Percentiles rank a stretch among this genome's conserved stretches.
Conservation (phyloP, 306 rosid species). For the Geum urbanum region DNA sequence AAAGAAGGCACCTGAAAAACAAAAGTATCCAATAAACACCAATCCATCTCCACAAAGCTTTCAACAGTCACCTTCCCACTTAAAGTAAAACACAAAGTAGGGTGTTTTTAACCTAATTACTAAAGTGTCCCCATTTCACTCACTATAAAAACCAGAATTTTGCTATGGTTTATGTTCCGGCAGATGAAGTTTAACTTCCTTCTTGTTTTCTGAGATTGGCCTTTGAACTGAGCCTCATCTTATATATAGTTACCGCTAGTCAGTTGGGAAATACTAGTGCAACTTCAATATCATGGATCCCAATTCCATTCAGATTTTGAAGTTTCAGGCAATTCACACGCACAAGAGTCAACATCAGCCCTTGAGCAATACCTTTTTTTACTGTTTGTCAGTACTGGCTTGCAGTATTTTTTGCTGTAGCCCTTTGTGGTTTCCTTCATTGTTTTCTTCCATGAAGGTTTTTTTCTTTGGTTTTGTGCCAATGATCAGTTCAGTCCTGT, state of each 20-base stretch:
- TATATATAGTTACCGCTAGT: neutral
- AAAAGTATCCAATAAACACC: slow-evolving; percentile 11
- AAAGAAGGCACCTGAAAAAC: slow-evolving; percentile 11
- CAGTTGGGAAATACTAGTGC: neutral
- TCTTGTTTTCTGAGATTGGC: slow-evolving; percentile 13
- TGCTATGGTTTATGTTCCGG: slow-evolving; percentile 23
- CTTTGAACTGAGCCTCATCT: slow-evolving; percentile 3
- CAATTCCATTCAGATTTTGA: slow-evolving; percentile 23
- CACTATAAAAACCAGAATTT: slow-evolving; percentile 15
- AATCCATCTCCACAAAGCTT: slow-evolving; percentile 19
- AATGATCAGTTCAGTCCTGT: slow-evolving; percentile 17
- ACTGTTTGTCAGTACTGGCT: slow-evolving; percentile 25
- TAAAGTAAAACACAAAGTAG: slow-evolving; percentile 9
- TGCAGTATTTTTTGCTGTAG: slow-evolving; percentile 24
- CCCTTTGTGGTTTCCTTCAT: slow-evolving; percentile 34
- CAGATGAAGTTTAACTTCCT: slow-evolving; percentile 24
- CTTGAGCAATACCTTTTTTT: slow-evolving; percentile 19
- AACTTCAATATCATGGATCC: slow-evolving; percentile 26
- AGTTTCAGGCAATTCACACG: slow-evolving; percentile 24
- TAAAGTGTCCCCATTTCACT: slow-evolving; percentile 19
- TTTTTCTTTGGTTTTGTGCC: slow-evolving; percentile 22
- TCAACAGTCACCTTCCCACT: slow-evolving; percentile 15
- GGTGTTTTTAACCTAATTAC: slow-evolving; percentile 14
- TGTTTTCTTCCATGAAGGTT: slow-evolving; percentile 26
- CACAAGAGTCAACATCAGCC: slow-evolving; percentile 14